Evolutionary conservation across 768 basidiomycete genomes (phyloP).

Genomic region (Xerocomellus chrysenteron): DNA sequence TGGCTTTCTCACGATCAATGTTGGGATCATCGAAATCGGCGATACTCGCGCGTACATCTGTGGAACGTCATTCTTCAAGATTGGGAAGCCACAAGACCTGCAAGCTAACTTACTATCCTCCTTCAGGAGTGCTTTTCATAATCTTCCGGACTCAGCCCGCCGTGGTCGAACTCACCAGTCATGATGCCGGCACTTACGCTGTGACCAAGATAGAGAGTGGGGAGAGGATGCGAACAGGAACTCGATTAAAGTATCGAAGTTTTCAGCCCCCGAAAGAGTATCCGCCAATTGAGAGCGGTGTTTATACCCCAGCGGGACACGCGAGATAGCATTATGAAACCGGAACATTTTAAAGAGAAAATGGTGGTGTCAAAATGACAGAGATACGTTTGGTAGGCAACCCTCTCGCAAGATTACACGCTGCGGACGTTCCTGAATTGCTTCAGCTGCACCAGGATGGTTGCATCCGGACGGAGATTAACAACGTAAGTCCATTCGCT

Average conservation of each 20-base stretch:
- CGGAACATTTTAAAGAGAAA: too few species aligned
- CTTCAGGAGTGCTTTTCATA: not conserved
- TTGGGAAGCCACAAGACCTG: not conserved
- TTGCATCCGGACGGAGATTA: too few species aligned
- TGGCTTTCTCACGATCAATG: slow-evolving; percentile 23
- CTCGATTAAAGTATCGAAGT: not conserved
- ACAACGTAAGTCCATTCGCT: too few species aligned
- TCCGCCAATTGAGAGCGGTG: too few species aligned
- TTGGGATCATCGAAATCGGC: slow-evolving; percentile 39
- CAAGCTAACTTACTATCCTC: not conserved
- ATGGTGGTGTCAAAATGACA: too few species aligned
- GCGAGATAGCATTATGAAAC: too few species aligned
- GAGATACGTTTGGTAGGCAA: too few species aligned
- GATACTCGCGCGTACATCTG: not conserved
- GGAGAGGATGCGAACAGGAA: not conserved
- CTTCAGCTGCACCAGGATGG: too few species aligned
- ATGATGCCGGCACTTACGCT: not conserved
- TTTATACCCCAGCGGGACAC: too few species aligned
- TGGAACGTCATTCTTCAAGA: not conserved
- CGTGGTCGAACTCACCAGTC: not conserved
- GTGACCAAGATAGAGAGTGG: not conserved
- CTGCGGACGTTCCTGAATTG: too few species aligned
- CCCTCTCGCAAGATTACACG: too few species aligned
- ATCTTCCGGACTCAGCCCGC: not conserved
- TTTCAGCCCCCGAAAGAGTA: not conserved